These are phyloP conservation scores for Tuber umbilicatum DNA, from an alignment of 495 filamentous ascomycete genomes.

Conservation along the genomic window DNA sequence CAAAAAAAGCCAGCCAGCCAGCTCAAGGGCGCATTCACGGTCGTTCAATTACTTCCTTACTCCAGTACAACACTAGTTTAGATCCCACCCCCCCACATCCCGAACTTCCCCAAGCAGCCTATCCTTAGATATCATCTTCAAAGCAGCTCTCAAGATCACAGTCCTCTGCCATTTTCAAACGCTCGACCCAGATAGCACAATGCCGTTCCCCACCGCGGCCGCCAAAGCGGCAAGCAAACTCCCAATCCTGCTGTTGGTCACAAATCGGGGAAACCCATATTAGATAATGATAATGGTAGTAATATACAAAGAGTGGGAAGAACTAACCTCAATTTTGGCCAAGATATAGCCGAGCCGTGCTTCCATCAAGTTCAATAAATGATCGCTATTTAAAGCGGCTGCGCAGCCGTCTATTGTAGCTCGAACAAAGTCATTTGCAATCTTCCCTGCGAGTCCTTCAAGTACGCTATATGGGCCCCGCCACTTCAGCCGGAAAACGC, in stretches of 20 bases:
- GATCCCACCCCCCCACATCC: background rate
- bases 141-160: background rate
- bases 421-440: background rate
- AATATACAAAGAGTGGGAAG: background rate
- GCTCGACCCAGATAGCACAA: background rate
- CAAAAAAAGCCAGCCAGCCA: background rate
- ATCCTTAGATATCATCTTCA: background rate
- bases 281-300: background rate
- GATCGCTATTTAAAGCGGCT: background rate
- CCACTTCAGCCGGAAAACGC: background rate
- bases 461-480: background rate
- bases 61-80: background rate
- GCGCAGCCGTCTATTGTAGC: background rate
- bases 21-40: background rate
- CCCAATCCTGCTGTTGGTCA: background rate
- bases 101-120: background rate
- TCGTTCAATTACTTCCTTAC: background rate
- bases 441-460: background rate
- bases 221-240: background rate
- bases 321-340: background rate
- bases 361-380: background rate
- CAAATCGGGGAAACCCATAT: background rate
- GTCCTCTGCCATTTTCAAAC: background rate
- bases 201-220: background rate
- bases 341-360: background rate